A percentile compares a stretch with the other conserved stretches of the same genome.
Evolutionary conservation across 2,329 filamentous ascomycete species (phyloP).

Genomic region (Stenocarpella maydis): DNA sequence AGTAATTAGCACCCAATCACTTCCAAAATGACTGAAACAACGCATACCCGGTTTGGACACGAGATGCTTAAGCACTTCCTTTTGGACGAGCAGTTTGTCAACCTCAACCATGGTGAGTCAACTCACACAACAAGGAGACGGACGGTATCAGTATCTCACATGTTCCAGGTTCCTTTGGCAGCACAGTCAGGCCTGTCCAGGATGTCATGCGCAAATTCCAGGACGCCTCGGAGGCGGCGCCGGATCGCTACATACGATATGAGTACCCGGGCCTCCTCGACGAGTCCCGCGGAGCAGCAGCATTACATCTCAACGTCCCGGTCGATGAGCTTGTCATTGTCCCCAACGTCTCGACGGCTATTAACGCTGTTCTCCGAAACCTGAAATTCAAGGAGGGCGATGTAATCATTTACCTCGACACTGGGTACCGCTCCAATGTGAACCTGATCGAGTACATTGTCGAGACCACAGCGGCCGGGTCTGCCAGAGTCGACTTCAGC

Average conservation of each 20-base stretch:
- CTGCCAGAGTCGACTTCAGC: constrained; percentile 61
- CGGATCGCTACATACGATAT: constrained; percentile 80
- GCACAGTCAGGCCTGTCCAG: constrained; percentile 71
- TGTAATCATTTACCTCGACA: constrained; percentile 79
- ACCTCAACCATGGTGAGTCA: background rate
- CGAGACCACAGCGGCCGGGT: constrained; percentile 66
- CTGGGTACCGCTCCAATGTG: constrained; percentile 80
- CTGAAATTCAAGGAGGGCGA: constrained; percentile 73
- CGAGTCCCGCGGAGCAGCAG: constrained; percentile 69
- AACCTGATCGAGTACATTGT: constrained; percentile 75
- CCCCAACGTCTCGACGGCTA: constrained; percentile 78
- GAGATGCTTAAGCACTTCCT: background rate
- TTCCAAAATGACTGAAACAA: background rate
- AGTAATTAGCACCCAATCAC: background rate
- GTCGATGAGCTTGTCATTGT: constrained; percentile 76
- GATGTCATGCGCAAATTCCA: constrained; percentile 70
- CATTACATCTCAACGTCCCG: constrained; percentile 71
- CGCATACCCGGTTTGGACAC: background rate
- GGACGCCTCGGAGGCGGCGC: constrained; percentile 69
- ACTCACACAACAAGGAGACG: background rate
- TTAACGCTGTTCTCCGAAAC: constrained; percentile 81
- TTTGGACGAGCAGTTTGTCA: background rate
- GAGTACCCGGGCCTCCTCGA: constrained; percentile 69
- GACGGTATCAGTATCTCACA: background rate
- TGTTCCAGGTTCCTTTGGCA: constrained; percentile 75